phyloP scores from a whole-genome alignment of 306 rosid species.

The Fragaria vesca region DNA sequence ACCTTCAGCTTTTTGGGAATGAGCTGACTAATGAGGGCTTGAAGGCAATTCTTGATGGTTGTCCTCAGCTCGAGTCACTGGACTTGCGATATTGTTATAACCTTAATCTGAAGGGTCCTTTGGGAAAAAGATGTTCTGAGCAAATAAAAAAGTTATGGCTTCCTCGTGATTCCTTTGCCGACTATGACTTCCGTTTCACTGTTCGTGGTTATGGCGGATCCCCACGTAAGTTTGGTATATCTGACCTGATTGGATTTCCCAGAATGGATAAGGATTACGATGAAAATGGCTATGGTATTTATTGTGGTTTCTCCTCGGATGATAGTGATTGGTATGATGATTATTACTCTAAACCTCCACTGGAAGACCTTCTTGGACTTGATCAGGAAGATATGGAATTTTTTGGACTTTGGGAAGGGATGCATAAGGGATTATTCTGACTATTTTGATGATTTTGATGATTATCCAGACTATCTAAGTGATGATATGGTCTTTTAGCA shows the following conservation, averaged over 20 bases:
- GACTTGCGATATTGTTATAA: slow-evolving; percentile 52
- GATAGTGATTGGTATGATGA: background rate
- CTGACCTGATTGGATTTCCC: background rate
- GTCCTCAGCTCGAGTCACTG: slow-evolving; percentile 53
- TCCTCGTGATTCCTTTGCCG: slow-evolving; percentile 30
- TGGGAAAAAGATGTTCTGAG: slow-evolving; percentile 42
- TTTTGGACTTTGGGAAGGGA: background rate
- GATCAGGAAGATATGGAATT: background rate
- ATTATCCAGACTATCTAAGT: background rate
- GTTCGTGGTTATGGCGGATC: background rate
- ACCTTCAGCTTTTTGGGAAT: slow-evolving; percentile 57
- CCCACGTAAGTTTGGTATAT: background rate
- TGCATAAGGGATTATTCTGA: background rate
- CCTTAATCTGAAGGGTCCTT: slow-evolving; percentile 28
- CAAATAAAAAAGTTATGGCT: slow-evolving; percentile 36
- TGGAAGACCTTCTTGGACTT: background rate
- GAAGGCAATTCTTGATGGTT: slow-evolving; percentile 49
- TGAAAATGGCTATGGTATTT: background rate
- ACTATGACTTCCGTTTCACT: slow-evolving; percentile 30
- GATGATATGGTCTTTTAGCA: background rate
- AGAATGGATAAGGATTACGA: background rate
- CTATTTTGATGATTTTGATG: background rate
- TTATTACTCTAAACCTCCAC: background rate
- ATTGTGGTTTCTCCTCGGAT: background rate
- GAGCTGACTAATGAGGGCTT: slow-evolving; percentile 47